Evolutionary conservation across 176 grass and related monocot species (phyloP), one percentile per base, ranked within the genome.

Genomic region (Aegilops tauschii): DNA sequence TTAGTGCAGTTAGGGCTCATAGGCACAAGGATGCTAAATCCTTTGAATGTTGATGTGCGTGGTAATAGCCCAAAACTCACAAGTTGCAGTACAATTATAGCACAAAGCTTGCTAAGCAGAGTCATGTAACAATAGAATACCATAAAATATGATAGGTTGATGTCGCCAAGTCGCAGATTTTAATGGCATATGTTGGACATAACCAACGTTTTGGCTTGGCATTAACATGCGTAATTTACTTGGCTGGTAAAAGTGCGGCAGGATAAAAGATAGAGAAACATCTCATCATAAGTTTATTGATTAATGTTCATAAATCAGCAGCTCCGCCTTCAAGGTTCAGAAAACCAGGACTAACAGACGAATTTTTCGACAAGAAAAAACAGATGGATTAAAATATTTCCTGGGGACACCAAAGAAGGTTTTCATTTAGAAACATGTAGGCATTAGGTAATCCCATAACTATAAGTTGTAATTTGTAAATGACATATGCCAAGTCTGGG

Each of bases 181-280:
- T 40, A 7, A 40, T 40, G 8, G 8, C 39, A 40, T 40, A 40
- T 40, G 39, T 40, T 40, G 39, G 39, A 40, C 7, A 40, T 40
- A 40, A 9, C 39, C 39, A 9, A 40, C 39, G 2, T 40, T 40
- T 40, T 8, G 39, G 8, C 7, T 9, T 40, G 39, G 39, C 9
- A 7, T 2, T 40, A 0, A 9, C 39, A 40, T 40, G 39, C 39
- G 1, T 6, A 40, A 40, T 89, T 40, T 40, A 40, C 39, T 40
- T 40, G 39, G 39, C 5, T 40, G 8, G 1, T 7, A 40, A 65
- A 92, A 86, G 77, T 90, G 92, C 31, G 94, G 90, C 35, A 94
- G 78, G 74, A 97, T 40, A 40, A 9, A 40, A 40, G 8, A 37
- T 37, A 40, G 39, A 40, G 7, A 40, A 40, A 40, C 39, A 2